phyloP scores from a whole-genome alignment of 2,329 filamentous ascomycete species.

The Botrytis galanthina region DNA sequence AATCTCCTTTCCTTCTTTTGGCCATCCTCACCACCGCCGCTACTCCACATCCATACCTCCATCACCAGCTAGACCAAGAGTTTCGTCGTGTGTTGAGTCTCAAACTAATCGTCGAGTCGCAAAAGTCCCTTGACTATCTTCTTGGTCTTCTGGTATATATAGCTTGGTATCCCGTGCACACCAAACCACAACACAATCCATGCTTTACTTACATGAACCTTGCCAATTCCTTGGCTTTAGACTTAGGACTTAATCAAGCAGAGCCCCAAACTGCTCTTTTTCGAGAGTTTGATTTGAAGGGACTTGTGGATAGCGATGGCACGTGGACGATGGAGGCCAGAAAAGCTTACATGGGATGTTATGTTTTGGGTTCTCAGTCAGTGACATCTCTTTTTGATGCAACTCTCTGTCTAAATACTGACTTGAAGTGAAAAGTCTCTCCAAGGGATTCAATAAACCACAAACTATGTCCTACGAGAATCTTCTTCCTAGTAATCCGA shows the following conservation, averaged over 20 bases:
- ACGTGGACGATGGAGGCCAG: constrained; percentile 31
- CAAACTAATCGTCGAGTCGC: constrained; percentile 50
- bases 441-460: constrained; percentile 33
- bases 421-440: constrained; percentile 9
- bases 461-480: constrained; percentile 31
- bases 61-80: constrained; percentile 36
- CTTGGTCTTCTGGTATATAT: constrained; percentile 59
- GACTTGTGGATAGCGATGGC: constrained; percentile 26
- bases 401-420: background rate
- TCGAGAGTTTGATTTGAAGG: constrained; percentile 25
- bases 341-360: constrained; percentile 36
- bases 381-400: background rate
- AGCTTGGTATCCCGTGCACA: constrained; percentile 49
- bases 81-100: constrained; percentile 34
- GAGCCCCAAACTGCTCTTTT: constrained; percentile 27
- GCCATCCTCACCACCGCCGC: constrained; percentile 34
- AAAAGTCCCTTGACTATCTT: constrained; percentile 56
- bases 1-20: constrained; percentile 34
- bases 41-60: constrained; percentile 28
- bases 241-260: constrained; percentile 37
- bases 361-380: constrained; percentile 36
- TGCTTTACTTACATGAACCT: constrained; percentile 37
- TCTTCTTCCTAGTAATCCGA: constrained; percentile 23
- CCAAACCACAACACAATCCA: constrained; percentile 35
- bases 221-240: constrained; percentile 37